Evolutionary conservation across 1,284 basidiomycete species (phyloP).

Genomic region (Exobasidium rhododendri): DNA sequence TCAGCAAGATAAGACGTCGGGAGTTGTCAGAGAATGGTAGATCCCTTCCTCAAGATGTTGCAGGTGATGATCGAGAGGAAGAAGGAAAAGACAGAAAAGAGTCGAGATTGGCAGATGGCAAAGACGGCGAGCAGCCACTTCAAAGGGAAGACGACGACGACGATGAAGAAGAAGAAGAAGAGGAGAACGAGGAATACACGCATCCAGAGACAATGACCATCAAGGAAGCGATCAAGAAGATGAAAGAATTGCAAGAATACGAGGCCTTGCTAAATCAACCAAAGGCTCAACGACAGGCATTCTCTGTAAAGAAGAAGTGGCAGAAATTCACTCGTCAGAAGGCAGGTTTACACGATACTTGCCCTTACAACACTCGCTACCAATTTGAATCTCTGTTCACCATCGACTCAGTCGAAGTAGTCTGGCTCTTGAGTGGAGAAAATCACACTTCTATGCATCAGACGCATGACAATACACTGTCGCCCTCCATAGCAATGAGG

Average conservation of each 20-base stretch:
- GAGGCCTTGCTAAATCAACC: constrained; percentile 1
- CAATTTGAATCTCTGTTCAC: background rate
- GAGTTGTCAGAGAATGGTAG: background rate
- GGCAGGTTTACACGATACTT: background rate
- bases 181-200: background rate
- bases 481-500: background rate
- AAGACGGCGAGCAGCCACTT: too few relatives aligned
- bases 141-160: background rate
- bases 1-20: background rate
- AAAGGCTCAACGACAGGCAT: background rate
- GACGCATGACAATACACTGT: background rate
- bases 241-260: constrained; percentile 23
- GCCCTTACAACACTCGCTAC: background rate
- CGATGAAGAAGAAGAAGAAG: background rate
- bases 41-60: background rate
- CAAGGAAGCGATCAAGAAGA: constrained; percentile 31
- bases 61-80: background rate
- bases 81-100: background rate
- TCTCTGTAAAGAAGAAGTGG: background rate
- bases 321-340: background rate
- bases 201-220: constrained; percentile 26
- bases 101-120: too few relatives aligned
- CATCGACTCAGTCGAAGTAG: background rate
- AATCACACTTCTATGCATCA: background rate
- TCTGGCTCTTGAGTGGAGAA: constrained; percentile 6